Conservation (phyloP, 306 rosid species). For the Rubus idaeus region DNA sequence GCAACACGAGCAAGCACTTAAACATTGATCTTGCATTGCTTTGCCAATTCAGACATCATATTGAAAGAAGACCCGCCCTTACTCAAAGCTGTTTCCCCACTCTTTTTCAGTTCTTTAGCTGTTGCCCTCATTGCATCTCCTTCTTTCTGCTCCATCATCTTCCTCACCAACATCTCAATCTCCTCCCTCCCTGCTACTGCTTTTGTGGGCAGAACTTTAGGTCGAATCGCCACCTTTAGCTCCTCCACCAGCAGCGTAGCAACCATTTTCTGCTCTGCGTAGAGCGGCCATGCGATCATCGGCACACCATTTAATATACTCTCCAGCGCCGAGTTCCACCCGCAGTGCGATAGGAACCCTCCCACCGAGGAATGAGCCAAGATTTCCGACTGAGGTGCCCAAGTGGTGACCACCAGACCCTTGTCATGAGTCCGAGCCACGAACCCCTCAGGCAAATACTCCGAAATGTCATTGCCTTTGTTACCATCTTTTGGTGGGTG, state of each 20-base stretch:
- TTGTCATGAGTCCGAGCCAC: slow-evolving; percentile 16
- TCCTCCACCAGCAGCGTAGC: slow-evolving; percentile 46
- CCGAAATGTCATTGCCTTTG: not conserved
- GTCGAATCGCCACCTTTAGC: slow-evolving; percentile 22
- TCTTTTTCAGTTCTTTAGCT: slow-evolving; percentile 24
- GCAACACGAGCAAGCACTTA: not conserved
- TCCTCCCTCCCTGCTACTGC: slow-evolving; percentile 30
- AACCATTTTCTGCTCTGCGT: slow-evolving; percentile 57
- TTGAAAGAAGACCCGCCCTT: slow-evolving; percentile 32
- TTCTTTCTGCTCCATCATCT: slow-evolving; percentile 43
- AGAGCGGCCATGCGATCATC: slow-evolving; percentile 53
- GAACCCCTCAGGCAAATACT: slow-evolving; percentile 56
- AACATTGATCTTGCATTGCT: slow-evolving; percentile 9
- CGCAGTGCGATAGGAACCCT: slow-evolving; percentile 49
- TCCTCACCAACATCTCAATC: slow-evolving; percentile 39
- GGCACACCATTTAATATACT: slow-evolving; percentile 45
- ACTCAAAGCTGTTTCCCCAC: slow-evolving; percentile 29
- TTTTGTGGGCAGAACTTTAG: slow-evolving; percentile 5
- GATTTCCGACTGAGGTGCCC: slow-evolving; percentile 50
- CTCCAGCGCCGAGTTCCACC: slow-evolving; percentile 51
- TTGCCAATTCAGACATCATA: slow-evolving; percentile 22
- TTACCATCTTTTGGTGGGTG: slow-evolving; percentile 24
- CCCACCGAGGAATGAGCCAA: slow-evolving; percentile 40
- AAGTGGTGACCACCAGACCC: slow-evolving; percentile 24
- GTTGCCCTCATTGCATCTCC: slow-evolving; percentile 24